A percentile compares a stretch with the other conserved stretches of the same genome.
These are phyloP conservation scores for Cudoniella acicularis DNA, from an alignment of 495 filamentous ascomycete species.

Conservation along the genomic window DNA sequence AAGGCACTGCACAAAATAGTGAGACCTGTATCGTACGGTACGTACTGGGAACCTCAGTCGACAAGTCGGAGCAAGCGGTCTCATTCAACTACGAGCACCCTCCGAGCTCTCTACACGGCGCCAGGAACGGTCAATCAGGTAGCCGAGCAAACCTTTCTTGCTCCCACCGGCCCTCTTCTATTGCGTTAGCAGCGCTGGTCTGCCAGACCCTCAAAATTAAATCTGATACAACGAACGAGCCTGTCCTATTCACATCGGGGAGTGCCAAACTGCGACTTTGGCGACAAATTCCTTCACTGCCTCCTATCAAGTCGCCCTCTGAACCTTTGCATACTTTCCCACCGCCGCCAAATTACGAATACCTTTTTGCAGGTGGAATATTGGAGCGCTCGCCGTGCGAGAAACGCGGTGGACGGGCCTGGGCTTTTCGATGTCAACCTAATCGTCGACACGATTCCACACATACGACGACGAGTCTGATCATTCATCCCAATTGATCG, in stretches of 20 bases:
- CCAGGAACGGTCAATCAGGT: not conserved
- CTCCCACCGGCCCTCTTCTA: not conserved
- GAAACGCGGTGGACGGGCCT: not conserved
- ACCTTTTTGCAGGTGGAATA: not conserved
- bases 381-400: not conserved
- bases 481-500: not conserved
- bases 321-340: not conserved
- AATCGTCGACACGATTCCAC: not conserved
- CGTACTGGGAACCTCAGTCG: not conserved
- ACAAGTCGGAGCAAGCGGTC: not conserved
- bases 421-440: slow-evolving; percentile 9
- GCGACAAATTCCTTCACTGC: not conserved
- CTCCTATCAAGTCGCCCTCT: not conserved
- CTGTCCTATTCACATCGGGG: no score
- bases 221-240: no score
- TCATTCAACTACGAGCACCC: not conserved
- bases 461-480: not conserved
- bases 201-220: not conserved
- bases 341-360: not conserved
- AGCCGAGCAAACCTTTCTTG: not conserved
- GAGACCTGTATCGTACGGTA: no score
- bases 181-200: no score
- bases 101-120: not conserved
- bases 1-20: no score
- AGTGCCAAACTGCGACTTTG: no score